A percentile compares a stretch with the other conserved stretches of the same genome.
Conservation (phyloP, 257 asterid species). For the Coffea canephora region DNA sequence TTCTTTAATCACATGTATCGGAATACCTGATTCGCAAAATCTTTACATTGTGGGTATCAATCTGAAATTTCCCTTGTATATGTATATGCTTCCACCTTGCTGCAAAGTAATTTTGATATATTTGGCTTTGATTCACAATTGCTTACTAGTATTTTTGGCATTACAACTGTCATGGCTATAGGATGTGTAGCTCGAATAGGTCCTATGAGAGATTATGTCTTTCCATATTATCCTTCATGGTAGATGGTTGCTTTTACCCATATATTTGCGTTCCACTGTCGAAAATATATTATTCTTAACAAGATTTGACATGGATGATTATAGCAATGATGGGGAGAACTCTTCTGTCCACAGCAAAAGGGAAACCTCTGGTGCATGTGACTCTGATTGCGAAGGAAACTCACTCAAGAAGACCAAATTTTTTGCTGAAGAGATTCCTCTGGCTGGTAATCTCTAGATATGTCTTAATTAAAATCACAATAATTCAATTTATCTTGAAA, state of each 20-base stretch:
- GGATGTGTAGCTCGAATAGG: neutral
- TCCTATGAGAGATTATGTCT: neutral
- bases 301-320: constrained; percentile 21
- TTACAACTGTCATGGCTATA: neutral
- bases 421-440: constrained; percentile 34
- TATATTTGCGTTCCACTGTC: neutral
- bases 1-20: neutral
- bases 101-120: neutral
- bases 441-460: constrained; percentile 38
- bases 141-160: no score
- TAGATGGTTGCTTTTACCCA: no score
- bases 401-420: constrained; percentile 31
- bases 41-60: neutral
- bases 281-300: constrained; percentile 6
- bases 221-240: neutral
- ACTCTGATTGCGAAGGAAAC: constrained; percentile 29
- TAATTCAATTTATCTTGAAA: constrained; percentile 2
- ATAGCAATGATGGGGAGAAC: constrained; percentile 32
- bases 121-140: neutral
- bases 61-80: neutral
- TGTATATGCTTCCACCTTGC: neutral
- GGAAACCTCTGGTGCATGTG: constrained; percentile 23
- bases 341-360: constrained; percentile 36
- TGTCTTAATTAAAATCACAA: neutral
- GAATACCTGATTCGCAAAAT: neutral